These are phyloP conservation scores for Scorias spongiosa DNA, from an alignment of 2,329 filamentous ascomycete genomes.

Conservation along the genomic window DNA sequence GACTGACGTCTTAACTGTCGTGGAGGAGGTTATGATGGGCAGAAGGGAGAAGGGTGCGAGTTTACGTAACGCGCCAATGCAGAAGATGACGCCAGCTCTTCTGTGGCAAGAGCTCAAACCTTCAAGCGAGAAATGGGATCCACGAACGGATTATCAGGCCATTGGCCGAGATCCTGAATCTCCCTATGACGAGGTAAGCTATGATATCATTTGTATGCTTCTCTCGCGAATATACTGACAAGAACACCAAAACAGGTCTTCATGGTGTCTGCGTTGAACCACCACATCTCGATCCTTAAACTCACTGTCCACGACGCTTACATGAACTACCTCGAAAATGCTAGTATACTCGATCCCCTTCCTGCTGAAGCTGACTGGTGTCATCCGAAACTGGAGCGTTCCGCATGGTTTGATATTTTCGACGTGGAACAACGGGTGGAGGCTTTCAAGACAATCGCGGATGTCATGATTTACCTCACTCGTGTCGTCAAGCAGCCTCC, in stretches of 20 bases:
- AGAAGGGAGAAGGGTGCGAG: constrained; percentile 12
- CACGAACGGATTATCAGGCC: constrained; percentile 38
- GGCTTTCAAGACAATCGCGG: constrained; percentile 43
- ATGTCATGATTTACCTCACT: constrained; percentile 39
- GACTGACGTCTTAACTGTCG: constrained; percentile 10
- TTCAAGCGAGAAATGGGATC: constrained; percentile 40
- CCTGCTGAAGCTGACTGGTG: constrained; percentile 31
- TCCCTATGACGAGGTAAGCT: constrained; percentile 32
- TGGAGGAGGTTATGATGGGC: constrained; percentile 11
- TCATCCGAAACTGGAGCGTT: constrained; percentile 37
- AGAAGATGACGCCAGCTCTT: constrained; percentile 30
- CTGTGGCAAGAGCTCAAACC: constrained; percentile 38
- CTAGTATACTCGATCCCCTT: constrained; percentile 18
- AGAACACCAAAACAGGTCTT: constrained; percentile 32
- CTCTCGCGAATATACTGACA: background rate
- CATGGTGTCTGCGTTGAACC: constrained; percentile 46
- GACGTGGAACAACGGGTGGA: constrained; percentile 38
- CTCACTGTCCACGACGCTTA: constrained; percentile 42
- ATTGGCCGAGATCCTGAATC: constrained; percentile 35
- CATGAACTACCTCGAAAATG: constrained; percentile 37
- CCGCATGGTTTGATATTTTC: constrained; percentile 45
- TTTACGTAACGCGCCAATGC: constrained; percentile 3
- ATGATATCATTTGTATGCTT: background rate
- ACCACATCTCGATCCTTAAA: constrained; percentile 45
- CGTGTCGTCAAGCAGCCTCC: constrained; percentile 1